phyloP scores from a whole-genome alignment of 495 filamentous ascomycete species.

The Annulohypoxylon nitens region DNA sequence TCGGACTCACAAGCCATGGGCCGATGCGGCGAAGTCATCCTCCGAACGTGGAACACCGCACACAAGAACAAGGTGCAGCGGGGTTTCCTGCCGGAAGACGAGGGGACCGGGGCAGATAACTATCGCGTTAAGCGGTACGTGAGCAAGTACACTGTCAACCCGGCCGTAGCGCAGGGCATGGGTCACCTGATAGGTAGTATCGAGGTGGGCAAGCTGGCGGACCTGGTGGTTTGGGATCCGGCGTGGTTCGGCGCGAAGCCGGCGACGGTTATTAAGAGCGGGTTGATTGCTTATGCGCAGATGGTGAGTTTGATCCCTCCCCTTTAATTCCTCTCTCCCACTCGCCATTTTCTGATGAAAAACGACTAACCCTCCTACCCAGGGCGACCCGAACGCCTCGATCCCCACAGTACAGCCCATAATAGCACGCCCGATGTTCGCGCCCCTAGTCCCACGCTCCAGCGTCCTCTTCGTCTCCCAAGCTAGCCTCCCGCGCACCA shows the following conservation, averaged over 20 bases:
- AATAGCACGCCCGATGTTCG: conserved; percentile 90
- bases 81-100: conserved; percentile 80
- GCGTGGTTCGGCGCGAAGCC: conserved; percentile 93
- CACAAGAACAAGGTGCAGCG: conserved; percentile 97
- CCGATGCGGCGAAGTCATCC: conserved; percentile 92
- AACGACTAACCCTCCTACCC: conserved; percentile 5
- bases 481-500: conserved; percentile 73
- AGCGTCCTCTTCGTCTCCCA: conserved; percentile 89
- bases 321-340: no score
- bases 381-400: conserved; percentile 94
- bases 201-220: conserved; percentile 91
- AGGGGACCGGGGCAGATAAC: conserved; percentile 87
- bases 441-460: conserved; percentile 74
- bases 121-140: conserved; percentile 94
- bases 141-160: conserved; percentile 98
- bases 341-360: no score
- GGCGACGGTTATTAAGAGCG: conserved; percentile 84
- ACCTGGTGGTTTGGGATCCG: conserved; percentile 90
- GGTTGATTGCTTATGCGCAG: conserved; percentile 85
- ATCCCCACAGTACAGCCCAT: conserved; percentile 93
- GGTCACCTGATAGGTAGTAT: conserved; percentile 87
- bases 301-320: conserved; percentile 77
- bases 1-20: conserved; percentile 98
- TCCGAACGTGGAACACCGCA: conserved; percentile 97
- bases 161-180: conserved; percentile 95